A percentile compares a stretch with the other conserved stretches of the same genome.
Conservation (phyloP, 257 asterid genomes). For the Rubia yunnanensis region DNA sequence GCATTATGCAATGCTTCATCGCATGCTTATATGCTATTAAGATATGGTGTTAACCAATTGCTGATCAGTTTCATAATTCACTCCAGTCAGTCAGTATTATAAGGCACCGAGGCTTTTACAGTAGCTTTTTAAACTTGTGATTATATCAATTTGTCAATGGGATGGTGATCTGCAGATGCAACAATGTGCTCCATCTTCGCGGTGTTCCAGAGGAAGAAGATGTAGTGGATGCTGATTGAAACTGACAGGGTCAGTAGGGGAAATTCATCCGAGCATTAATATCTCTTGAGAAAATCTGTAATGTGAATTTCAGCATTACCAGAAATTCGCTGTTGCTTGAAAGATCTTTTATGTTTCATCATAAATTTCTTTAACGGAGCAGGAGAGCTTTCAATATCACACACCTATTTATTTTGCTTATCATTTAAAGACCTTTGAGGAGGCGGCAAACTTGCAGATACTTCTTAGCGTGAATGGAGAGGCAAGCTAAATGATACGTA, state of each 20-base stretch:
- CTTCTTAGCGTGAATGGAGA: neutral
- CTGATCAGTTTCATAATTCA: neutral
- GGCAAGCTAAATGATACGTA: no score
- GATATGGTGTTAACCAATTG: no score
- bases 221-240: slow-evolving; percentile 54
- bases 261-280: neutral
- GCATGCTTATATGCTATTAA: neutral
- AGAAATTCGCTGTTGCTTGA: neutral
- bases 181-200: slow-evolving; percentile 81
- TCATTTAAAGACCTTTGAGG: no score
- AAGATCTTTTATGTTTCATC: neutral
- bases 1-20: neutral
- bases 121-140: neutral
- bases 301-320: neutral
- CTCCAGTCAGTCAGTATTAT: neutral
- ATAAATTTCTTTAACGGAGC: neutral
- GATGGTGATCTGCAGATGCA: slow-evolving; percentile 46
- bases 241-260: neutral
- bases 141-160: neutral
- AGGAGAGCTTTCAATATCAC: neutral
- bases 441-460: neutral
- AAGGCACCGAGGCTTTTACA: neutral
- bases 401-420: no score
- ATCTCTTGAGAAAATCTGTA: neutral
- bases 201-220: slow-evolving; percentile 90